phyloP scores from a whole-genome alignment of 2,329 filamentous ascomycete genomes.

The Pseudopyricularia javanii region DNA sequence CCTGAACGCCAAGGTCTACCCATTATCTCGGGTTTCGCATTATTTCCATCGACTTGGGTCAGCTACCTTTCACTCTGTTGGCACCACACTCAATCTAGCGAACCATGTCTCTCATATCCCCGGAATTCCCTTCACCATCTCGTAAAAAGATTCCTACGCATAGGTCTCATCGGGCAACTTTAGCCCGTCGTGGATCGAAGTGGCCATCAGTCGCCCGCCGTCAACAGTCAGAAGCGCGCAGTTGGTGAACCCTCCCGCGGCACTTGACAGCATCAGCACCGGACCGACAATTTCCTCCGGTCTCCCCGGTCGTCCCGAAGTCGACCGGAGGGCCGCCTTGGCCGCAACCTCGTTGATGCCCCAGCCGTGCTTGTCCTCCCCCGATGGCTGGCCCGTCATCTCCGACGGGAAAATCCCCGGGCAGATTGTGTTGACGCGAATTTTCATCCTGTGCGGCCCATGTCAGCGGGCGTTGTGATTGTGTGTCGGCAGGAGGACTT shows the following conservation, averaged over 20 bases:
- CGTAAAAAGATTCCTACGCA: constrained; percentile 2
- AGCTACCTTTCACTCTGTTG: too few relatives aligned
- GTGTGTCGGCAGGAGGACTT: neutral
- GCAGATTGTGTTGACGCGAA: constrained; percentile 13
- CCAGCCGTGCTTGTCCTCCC: constrained; percentile 8
- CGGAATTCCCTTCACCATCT: neutral
- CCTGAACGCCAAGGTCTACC: too few relatives aligned
- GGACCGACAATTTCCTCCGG: constrained; percentile 15
- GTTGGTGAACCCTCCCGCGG: constrained; percentile 15
- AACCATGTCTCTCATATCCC: too few relatives aligned
- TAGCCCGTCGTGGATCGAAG: constrained; percentile 7
- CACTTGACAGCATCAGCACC: constrained; percentile 11
- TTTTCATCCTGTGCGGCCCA: constrained; percentile 9
- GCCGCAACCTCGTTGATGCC: constrained; percentile 10
- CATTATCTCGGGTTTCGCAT: too few relatives aligned
- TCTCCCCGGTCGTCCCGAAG: constrained; percentile 11
- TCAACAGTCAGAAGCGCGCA: constrained; percentile 13
- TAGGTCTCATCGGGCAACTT: constrained; percentile 7
- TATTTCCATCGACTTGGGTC: too few relatives aligned
- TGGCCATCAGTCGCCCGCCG: constrained; percentile 9
- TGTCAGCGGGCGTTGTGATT: neutral
- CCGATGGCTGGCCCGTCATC: constrained; percentile 9
- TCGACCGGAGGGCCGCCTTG: constrained; percentile 12
- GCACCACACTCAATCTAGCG: too few relatives aligned
- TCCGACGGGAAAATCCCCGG: constrained; percentile 12